Evolutionary conservation across 1,284 basidiomycete species (phyloP).

Genomic region (Puccinia novopanici): DNA sequence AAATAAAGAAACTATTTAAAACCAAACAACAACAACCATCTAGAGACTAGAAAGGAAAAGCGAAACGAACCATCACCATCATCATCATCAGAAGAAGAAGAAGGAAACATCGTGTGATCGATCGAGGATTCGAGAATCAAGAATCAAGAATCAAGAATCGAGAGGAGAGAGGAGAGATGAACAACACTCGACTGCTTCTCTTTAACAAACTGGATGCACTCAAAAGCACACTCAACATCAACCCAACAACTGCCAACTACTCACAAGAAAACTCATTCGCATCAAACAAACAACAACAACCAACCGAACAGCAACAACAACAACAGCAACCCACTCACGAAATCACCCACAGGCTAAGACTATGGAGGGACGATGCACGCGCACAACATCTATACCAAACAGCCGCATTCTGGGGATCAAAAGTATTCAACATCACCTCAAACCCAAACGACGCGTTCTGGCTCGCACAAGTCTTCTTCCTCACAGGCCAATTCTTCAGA

Average conservation of each 20-base stretch:
- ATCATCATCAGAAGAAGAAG: too few species aligned
- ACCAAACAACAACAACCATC: too few species aligned
- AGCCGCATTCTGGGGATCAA: slow-evolving; percentile 97
- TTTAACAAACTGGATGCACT: too few species aligned
- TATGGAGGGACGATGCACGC: slow-evolving; percentile 95
- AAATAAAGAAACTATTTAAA: neutral
- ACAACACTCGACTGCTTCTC: too few species aligned
- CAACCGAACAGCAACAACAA: neutral
- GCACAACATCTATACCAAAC: slow-evolving; percentile 71
- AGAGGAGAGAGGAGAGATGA: too few species aligned
- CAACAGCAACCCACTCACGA: neutral
- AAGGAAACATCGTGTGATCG: too few species aligned
- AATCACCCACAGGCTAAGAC: slow-evolving; percentile 88
- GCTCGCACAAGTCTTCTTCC: slow-evolving; percentile 95
- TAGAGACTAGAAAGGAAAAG: too few species aligned
- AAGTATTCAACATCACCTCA: slow-evolving; percentile 92
- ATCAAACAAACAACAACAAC: neutral
- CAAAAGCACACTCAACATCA: neutral
- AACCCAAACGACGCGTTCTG: slow-evolving; percentile 95
- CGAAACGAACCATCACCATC: too few species aligned
- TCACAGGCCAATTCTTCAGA: slow-evolving; percentile 75
- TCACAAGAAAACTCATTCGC: neutral
- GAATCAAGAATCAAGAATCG: too few species aligned
- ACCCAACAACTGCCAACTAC: neutral
- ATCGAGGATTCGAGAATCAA: too few species aligned